These are phyloP conservation scores for Thielaviopsis musarum DNA, from an alignment of 2,329 filamentous ascomycete genomes.

Conservation along the genomic window DNA sequence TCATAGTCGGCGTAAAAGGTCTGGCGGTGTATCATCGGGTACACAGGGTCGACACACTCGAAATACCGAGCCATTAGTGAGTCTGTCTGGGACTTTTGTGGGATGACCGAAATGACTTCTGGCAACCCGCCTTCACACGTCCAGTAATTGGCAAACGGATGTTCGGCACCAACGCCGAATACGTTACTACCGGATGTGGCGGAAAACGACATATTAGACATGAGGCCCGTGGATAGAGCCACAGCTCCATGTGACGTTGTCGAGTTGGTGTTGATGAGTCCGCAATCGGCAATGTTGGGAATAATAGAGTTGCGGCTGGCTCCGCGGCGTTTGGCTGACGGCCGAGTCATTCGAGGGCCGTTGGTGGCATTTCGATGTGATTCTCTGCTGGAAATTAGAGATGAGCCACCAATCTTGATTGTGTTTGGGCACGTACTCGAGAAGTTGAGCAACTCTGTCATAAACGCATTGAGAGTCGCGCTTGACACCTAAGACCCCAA, in stretches of 20 bases:
- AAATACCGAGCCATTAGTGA: slow-evolving; percentile 48
- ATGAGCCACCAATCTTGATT: background rate
- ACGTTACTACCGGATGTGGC: slow-evolving; percentile 56
- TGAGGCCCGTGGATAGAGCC: slow-evolving; percentile 40
- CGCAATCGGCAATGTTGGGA: slow-evolving; percentile 39
- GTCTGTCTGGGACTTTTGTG: slow-evolving; percentile 59
- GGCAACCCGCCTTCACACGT: slow-evolving; percentile 58
- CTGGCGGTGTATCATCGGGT: slow-evolving; percentile 62
- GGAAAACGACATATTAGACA: slow-evolving; percentile 59
- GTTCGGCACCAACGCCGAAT: slow-evolving; percentile 64
- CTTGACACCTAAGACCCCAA: slow-evolving; percentile 42
- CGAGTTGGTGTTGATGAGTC: slow-evolving; percentile 22
- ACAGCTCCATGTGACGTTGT: slow-evolving; percentile 31
- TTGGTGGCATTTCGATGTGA: slow-evolving; percentile 26
- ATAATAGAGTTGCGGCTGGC: slow-evolving; percentile 24
- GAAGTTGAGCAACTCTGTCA: slow-evolving; percentile 57
- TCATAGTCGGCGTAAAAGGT: slow-evolving; percentile 67
- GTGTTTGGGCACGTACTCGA: slow-evolving; percentile 41
- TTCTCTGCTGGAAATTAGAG: slow-evolving; percentile 1
- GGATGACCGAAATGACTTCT: slow-evolving; percentile 60
- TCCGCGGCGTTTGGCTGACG: slow-evolving; percentile 35
- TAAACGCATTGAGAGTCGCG: slow-evolving; percentile 61
- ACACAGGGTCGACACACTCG: slow-evolving; percentile 61
- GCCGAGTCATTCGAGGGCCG: slow-evolving; percentile 38
- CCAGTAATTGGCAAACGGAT: slow-evolving; percentile 75